A percentile compares a stretch with the other conserved stretches of the same genome.
phyloP scores from a whole-genome alignment of 306 rosid genomes.

The Lithocarpus polystachyus region DNA sequence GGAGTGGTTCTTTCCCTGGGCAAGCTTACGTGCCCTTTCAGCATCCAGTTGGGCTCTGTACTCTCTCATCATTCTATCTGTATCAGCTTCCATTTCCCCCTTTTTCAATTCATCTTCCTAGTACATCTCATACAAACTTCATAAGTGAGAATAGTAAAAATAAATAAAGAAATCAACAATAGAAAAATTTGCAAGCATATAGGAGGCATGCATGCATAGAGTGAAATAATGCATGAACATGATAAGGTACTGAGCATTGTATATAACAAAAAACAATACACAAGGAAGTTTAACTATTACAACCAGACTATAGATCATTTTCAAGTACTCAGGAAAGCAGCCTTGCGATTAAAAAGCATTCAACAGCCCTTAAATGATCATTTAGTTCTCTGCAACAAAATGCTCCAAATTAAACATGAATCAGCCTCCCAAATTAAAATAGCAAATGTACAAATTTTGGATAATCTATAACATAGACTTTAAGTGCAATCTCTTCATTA shows the following conservation, averaged over 20 bases:
- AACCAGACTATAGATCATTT: background rate
- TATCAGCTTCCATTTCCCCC: constrained; percentile 95
- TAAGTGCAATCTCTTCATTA: background rate
- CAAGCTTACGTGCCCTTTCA: constrained; percentile 86
- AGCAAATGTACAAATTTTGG: background rate
- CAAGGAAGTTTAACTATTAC: background rate
- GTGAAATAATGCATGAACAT: background rate
- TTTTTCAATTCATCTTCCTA: constrained; percentile 91
- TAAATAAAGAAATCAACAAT: background rate
- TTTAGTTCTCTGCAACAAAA: background rate
- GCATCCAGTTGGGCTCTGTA: constrained; percentile 98
- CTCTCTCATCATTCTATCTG: constrained; percentile 93
- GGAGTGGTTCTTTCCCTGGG: constrained; percentile 88
- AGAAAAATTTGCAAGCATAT: constrained; percentile 12
- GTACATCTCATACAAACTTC: constrained; percentile 12
- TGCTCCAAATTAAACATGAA: background rate
- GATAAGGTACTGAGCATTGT: background rate
- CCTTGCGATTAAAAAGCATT: background rate
- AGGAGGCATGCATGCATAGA: background rate
- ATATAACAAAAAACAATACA: background rate
- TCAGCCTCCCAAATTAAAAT: background rate
- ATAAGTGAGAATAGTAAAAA: constrained; percentile 13
- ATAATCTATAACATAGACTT: background rate
- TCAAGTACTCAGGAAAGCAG: background rate
- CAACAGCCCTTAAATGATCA: background rate